Base-by-base conservation (phyloP, 1,139 yeast species). In the Geotrichum candidum region DNA sequence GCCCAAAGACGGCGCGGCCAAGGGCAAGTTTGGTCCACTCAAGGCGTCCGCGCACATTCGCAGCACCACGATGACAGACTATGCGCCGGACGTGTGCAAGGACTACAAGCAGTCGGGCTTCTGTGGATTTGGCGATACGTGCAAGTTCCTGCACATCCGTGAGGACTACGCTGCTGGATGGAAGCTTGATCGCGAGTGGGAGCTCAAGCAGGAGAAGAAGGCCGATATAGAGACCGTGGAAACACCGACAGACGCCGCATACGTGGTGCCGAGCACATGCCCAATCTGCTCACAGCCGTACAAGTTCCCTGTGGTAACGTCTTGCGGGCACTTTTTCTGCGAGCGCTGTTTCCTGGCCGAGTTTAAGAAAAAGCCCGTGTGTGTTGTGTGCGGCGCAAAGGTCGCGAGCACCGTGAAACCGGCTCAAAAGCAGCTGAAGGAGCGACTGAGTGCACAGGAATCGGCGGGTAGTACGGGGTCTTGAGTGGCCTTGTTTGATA, bases 61-160 rank as follows among this genome's bases (percentile, higher is more conserved):
- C 58, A 80, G 86, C n/a, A 88, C 94, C 0, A 84, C 90, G 0
- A 78, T 87, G n/a, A 82, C 89, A 48, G 99, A 94, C 70, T 94
- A 87, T 72, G 97, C 90, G 70, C 96, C 96, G 0, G 98, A 94
- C 71, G 87, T 95, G 2, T 95, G 99, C 72, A 95, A 94, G 70
- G 98, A 95, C 73, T 95, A 83, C 73, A 83, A 86, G 64, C 90
- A 88, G 68, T 92, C 96, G 0, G 99, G 99, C 0, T 92, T 85
- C 71, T 95, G 99, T 79, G 98, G 98, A 5, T 95, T 87, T 72
- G 99, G 99, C 9, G 99, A 95, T 70, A 87, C 96, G n/a, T 95
- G 99, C 77, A 95, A 94, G 76, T 95, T 95, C 73, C 74, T 94
- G 38, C 99, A 95, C 72, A 83, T 89, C 13, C 77, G 99, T 72